Evolutionary conservation across 371 early-diverging fungal genomes (phyloP).

Genomic region (Mucor racemosus): DNA sequence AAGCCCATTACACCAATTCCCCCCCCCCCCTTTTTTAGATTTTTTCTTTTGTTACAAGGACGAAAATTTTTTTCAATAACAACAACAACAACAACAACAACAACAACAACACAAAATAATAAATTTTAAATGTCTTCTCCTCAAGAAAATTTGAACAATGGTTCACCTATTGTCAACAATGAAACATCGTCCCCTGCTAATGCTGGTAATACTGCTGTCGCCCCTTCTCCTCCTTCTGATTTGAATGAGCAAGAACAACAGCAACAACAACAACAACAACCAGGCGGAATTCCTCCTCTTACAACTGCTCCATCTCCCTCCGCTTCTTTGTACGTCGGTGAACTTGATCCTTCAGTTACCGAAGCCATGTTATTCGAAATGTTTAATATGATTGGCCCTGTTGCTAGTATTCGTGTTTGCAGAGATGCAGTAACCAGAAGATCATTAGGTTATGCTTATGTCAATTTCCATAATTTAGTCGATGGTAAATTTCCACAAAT

Average conservation of each 20-base stretch:
- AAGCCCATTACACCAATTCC: background rate
- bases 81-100: constrained; percentile 14
- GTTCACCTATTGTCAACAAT: background rate
- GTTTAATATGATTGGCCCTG: constrained; percentile 93
- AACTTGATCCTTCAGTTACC: constrained; percentile 91
- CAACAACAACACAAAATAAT: constrained; percentile 6
- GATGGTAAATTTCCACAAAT: constrained; percentile 59
- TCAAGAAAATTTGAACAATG: background rate
- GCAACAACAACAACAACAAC: constrained; percentile 7
- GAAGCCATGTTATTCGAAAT: constrained; percentile 96
- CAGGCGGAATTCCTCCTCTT: constrained; percentile 25
- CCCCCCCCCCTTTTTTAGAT: constrained; percentile 3
- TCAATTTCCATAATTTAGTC: constrained; percentile 85
- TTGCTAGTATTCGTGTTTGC: constrained; percentile 97
- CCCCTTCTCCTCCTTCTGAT: background rate
- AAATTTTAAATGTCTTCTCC: background rate
- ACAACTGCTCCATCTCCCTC: constrained; percentile 54
- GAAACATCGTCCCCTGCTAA: background rate
- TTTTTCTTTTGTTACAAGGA: constrained; percentile 6
- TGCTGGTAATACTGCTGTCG: background rate
- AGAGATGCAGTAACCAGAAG: constrained; percentile 96
- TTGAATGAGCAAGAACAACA: constrained; percentile 11
- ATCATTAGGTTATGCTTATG: constrained; percentile 96
- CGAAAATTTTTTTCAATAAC: constrained; percentile 7
- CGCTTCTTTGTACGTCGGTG: constrained; percentile 88